These are phyloP conservation scores for Annulohypoxylon maeteangense DNA, from an alignment of 495 filamentous ascomycete genomes.

Conservation along the genomic window DNA sequence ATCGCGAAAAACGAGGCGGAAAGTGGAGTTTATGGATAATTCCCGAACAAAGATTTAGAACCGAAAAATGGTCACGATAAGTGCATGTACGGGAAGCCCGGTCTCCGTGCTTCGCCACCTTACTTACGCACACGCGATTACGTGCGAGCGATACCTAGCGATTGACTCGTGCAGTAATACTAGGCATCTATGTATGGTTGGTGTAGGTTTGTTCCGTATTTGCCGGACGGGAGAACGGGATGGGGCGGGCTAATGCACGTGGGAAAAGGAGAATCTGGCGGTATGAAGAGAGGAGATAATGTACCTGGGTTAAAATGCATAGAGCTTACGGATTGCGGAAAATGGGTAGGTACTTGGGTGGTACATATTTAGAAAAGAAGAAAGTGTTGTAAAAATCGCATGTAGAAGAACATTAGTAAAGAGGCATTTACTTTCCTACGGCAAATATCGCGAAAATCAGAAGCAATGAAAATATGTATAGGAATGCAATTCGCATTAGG, in stretches of 20 bases:
- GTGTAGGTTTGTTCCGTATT: not conserved
- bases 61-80: not conserved
- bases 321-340: not conserved
- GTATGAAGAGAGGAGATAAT: not conserved
- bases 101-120: not conserved
- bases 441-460: not conserved
- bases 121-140: constrained; percentile 5
- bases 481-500: constrained; percentile 1
- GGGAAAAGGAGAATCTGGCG: not conserved
- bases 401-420: not conserved
- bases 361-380: not conserved
- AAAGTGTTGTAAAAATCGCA: not conserved
- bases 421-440: not conserved
- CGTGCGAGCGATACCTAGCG: not conserved
- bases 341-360: not conserved
- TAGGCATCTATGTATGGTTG: not conserved
- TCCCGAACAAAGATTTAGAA: not conserved
- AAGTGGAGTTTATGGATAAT: not conserved
- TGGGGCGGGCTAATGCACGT: not conserved
- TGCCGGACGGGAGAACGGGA: not conserved
- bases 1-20: not conserved
- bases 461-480: not conserved
- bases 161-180: not conserved
- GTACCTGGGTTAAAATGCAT: not conserved
- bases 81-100: not conserved